Evolutionary conservation across 2,329 filamentous ascomycete genomes (phyloP).

Genomic region (Penicillium occitanis): DNA sequence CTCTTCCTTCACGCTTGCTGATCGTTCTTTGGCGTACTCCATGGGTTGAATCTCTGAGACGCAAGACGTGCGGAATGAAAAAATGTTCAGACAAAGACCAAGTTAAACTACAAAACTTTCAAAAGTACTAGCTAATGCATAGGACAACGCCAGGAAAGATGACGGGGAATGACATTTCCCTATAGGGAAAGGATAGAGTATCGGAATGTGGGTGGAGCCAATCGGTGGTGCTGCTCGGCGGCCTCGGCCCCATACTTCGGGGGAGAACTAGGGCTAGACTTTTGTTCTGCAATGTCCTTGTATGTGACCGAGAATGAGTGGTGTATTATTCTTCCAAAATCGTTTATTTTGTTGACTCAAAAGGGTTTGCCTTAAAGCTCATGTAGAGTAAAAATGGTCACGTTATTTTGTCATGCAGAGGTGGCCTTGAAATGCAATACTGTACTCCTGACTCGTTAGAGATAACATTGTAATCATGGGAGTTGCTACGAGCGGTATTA

Average conservation of each 20-base stretch:
- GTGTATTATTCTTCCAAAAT: background rate
- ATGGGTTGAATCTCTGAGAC: background rate
- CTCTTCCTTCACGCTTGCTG: background rate
- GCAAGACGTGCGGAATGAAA: background rate
- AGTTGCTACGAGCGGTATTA: background rate
- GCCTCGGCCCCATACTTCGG: conserved; percentile 16
- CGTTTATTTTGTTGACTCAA: background rate
- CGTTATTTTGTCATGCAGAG: background rate
- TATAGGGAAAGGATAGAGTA: background rate
- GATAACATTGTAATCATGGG: background rate
- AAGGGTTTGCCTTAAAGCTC: background rate
- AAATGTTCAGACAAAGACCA: background rate
- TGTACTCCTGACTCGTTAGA: background rate
- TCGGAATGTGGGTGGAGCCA: conserved; percentile 1
- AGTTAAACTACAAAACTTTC: background rate
- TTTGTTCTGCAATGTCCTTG: conserved; percentile 13
- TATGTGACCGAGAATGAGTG: conserved; percentile 2
- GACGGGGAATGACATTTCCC: background rate
- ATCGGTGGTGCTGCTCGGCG: conserved; percentile 19
- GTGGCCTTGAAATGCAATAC: background rate
- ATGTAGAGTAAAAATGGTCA: background rate
- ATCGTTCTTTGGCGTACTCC: conserved; percentile 7
- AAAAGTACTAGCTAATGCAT: background rate
- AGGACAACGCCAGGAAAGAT: background rate
- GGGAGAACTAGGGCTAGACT: conserved; percentile 12